Evolutionary conservation across 2,329 filamentous ascomycete species (phyloP), one percentile per base, ranked within the genome.

Genomic region (Zymoseptoria tritici): DNA sequence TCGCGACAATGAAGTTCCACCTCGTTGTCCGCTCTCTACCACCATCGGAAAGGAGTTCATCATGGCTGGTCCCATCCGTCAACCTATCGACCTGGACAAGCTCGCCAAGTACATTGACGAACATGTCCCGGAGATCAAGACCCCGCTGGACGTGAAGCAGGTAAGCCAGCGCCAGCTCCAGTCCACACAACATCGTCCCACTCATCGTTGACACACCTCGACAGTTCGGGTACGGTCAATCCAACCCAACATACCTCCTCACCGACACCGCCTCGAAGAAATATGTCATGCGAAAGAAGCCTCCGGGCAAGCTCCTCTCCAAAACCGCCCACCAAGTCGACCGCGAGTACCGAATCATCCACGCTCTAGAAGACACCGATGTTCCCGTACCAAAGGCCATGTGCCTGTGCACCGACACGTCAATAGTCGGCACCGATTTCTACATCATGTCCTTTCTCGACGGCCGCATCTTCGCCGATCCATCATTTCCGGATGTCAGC

Each of bases 371-470:
- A 85, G 64, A 79, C 57, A 95, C 90, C 20, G 85, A 90, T 72
- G 91, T 97, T 8, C 90, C 92, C 0, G 91, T 96, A 0, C 94
- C 94, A 4, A 87, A 83, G 73, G 85, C 90, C 9, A 88, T 91
- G 74, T 88, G 87, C 70, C 83, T 97, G 19, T 99, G 94, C 77
- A 88, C 95, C 74, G 92, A 97, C 76, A 78, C 81, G 49, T 77
- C 76, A 59, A 81, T 97, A 46, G 81, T 97, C 64, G 94, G 92
- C 58, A 97, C 92, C 7, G 84, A 91, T 5, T 99, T 97, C 75
- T 97, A 99, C 78, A 87, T 97, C 71, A 97, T 99, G 94, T 87
- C 91, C 73, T 97, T 94, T 73, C 81, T 97, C 62, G 89, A 96
- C 71, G 94, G 94, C 20, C 87, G 94, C 70, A 96, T 97, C 76